Base-by-base conservation (phyloP, 176 grass and related monocot genomes). In the Echinochloa phyllopogon region DNA sequence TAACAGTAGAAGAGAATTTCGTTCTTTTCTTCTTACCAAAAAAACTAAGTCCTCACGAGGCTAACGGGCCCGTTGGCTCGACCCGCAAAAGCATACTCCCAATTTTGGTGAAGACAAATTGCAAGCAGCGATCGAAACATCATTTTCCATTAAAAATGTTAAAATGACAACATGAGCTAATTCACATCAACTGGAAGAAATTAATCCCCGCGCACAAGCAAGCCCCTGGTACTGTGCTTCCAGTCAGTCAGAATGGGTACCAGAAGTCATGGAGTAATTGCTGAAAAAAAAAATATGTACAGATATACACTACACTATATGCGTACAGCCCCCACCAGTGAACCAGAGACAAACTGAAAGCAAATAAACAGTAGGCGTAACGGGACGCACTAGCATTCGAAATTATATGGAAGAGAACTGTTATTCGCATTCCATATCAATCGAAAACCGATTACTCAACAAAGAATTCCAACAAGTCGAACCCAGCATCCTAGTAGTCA, bases 401-500 rank as follows among this genome's bases (percentile, higher is more conserved):
- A 40, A 23, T 49, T 51, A 3, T 16, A 64, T 42, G 10, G 70
- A 42, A 52, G n/a, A 75, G 29, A 60, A 10, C 36, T 12, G 51
- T 53, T 75, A 47, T 68, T 81, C 39, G 62, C 3, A 68, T 50
- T 18, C 38, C 59, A 27, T 36, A 71, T 71, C 13, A 23, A 44
- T 45, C 27, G 15, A 76, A 76, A 76, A 53, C 20, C 6, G 8
- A 60, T 6, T 41, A 16, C 17, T 29, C 42, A 39, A 42, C 48
- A 74, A 72, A 60, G 18, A 8, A 69, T 3, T 36, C 33, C 51
- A 52, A 1, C 4, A 52, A 52, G 14, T 44, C 38, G 17, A 64
- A 44, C 38, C 8, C 41, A 36, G 42, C 23, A 10, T 15, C 77
- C 78, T 52, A 79, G 65, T 52, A 79, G 65, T 27, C 65, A 41